These are phyloP conservation scores for Hanseniaspora hatyaiensis DNA, from an alignment of 805 yeast species.

Conservation along the genomic window DNA sequence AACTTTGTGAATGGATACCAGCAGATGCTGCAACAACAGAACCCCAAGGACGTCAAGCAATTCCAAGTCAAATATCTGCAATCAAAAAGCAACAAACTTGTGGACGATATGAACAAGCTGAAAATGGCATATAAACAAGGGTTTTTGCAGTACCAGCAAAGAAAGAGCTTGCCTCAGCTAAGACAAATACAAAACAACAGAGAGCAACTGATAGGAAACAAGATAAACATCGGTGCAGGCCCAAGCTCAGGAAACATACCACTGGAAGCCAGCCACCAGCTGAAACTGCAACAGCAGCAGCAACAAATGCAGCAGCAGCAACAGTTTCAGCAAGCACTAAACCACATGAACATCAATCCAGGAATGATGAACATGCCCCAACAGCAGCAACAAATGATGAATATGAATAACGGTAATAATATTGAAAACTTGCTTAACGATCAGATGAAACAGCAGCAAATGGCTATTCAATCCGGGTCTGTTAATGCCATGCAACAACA, in stretches of 20 bases:
- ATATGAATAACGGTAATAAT: slow-evolving; percentile 7
- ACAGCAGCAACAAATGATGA: slow-evolving; percentile 16
- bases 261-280: slow-evolving; percentile 16
- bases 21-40: slow-evolving; percentile 11
- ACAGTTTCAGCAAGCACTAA: slow-evolving; percentile 17
- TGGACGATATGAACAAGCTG: slow-evolving; percentile 13
- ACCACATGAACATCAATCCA: slow-evolving; percentile 8
- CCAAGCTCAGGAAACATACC: slow-evolving; percentile 1
- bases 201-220: slow-evolving; percentile 7
- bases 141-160: slow-evolving; percentile 10
- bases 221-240: not conserved
- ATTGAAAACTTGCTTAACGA: slow-evolving; percentile 11
- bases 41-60: slow-evolving; percentile 12
- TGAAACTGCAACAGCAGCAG: slow-evolving; percentile 19
- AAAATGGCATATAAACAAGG: slow-evolving; percentile 13
- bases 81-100: slow-evolving; percentile 14
- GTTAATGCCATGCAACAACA: slow-evolving; percentile 15
- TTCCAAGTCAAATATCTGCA: slow-evolving; percentile 13
- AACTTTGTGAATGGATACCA: slow-evolving; percentile 15
- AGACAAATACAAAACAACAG: slow-evolving; percentile 14
- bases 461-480: slow-evolving; percentile 13
- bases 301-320: slow-evolving; percentile 17
- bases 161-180: slow-evolving; percentile 13
- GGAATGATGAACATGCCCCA: slow-evolving; percentile 16
- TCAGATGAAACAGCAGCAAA: slow-evolving; percentile 15